Evolutionary conservation across 257 asterid genomes (phyloP).

Genomic region (Prunella vulgaris): DNA sequence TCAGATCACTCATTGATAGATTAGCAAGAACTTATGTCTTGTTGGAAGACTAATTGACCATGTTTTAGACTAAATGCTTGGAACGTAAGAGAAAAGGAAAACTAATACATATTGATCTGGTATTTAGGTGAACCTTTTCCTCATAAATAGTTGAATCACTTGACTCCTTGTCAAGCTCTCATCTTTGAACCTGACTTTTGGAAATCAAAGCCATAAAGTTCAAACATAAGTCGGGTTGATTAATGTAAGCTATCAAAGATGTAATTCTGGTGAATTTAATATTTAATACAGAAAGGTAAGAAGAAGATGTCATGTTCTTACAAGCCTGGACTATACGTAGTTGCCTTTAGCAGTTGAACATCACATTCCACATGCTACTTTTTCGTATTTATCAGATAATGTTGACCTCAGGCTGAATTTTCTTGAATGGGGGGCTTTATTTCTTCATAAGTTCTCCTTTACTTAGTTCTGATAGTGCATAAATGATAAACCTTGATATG

Average conservation of each 20-base stretch:
- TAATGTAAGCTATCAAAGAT: not conserved
- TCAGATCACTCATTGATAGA: too few species aligned
- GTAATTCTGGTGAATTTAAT: not conserved
- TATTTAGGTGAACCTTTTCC: too few species aligned
- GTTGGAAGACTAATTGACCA: too few species aligned
- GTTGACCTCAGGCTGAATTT: not conserved
- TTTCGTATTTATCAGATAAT: constrained; percentile 15
- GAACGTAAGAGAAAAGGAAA: too few species aligned
- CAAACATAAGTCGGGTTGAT: not conserved
- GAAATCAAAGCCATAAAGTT: constrained; percentile 25
- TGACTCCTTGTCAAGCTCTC: too few species aligned
- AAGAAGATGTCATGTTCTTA: constrained; percentile 15
- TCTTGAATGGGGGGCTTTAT: not conserved
- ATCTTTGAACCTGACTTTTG: constrained; percentile 23
- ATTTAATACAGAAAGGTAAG: constrained; percentile 14
- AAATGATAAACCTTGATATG: too few species aligned
- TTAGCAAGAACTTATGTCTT: too few species aligned
- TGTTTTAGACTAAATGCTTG: too few species aligned
- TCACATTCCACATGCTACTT: constrained; percentile 9
- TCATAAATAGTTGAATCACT: too few species aligned
- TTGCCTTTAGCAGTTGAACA: not conserved
- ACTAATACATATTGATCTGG: too few species aligned
- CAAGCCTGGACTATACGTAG: constrained; percentile 4
- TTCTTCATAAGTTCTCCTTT: not conserved
- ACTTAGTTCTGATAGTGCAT: not conserved